Base-by-base conservation (phyloP, 495 filamentous ascomycete genomes). In the Daldinia vernicosa region DNA sequence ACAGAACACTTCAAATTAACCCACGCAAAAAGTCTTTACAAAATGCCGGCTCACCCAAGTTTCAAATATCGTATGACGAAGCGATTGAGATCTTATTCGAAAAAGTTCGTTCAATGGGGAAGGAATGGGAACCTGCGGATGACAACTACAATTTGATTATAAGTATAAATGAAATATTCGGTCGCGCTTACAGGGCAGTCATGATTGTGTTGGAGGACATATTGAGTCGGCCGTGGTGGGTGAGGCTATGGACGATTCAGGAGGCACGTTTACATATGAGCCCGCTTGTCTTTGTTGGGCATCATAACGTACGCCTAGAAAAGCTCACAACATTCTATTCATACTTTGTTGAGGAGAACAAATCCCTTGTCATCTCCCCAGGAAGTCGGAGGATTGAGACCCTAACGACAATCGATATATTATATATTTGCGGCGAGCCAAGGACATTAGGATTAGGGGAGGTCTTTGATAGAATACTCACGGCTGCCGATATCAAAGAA, bases 241-340 rank as follows among this genome's bases (percentile, higher is more conserved):
- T 0, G 3, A 74, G 71, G 12, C 37, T 60, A 11, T 74, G 71
- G 71, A 74, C 71, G 0, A 27, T 74, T 27, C 71, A 74, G 33
- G 71, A 74, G 12, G 33, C 70, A 17, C 66, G 66, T 37, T 30
- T 73, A 8, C 27, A 57, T 45, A 6, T 50, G 6, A 1, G 0
- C 0, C 70, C 66, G 0, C 33, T 0, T 3, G 12, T 69, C 1
- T 66, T 37, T 43, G 27, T 53, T 1, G 66, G 70, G 3, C 61
- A 40, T 24, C 53, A 66, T 26, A 60, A 43, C 43, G 11, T 69
- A 19, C 14, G 11, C 14, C 39, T 54, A 14, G 0, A 12, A 0
- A 1, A 47, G 0, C 39, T 73, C 24, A 17, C 26, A 6, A 8
- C 33, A 0, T 12, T 73, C 0, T 59, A 8, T 1, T 11, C 55